Conservation (phyloP, 2,329 filamentous ascomycete genomes). For the Fusarium beomiforme region DNA sequence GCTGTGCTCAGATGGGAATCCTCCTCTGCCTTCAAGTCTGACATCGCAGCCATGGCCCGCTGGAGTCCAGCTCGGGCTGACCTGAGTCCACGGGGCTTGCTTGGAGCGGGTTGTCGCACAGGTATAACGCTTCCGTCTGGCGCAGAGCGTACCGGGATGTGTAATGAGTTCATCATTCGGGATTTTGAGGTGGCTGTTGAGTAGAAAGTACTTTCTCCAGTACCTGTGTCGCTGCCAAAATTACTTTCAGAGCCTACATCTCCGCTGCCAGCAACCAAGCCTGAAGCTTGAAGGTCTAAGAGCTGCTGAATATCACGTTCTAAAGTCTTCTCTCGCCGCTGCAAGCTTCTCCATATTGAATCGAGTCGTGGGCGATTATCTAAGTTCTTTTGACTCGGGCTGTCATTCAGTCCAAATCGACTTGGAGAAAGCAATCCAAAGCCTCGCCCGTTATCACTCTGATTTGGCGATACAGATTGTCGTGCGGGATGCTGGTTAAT, state of each 20-base stretch:
- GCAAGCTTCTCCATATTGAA: constrained; percentile 58
- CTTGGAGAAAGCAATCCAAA: constrained; percentile 31
- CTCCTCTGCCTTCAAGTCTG: constrained; percentile 74
- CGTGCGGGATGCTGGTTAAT: constrained; percentile 23
- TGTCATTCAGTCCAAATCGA: constrained; percentile 20
- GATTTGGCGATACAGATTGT: constrained; percentile 16
- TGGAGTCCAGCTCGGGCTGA: constrained; percentile 73
- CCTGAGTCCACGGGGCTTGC: constrained; percentile 65
- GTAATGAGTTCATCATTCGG: constrained; percentile 55
- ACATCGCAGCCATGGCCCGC: constrained; percentile 70
- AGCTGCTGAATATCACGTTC: constrained; percentile 59
- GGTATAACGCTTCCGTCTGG: constrained; percentile 65
- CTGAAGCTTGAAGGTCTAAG: constrained; percentile 60
- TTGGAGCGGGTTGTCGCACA: constrained; percentile 63
- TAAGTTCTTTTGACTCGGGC: constrained; percentile 48
- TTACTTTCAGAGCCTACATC: constrained; percentile 35
- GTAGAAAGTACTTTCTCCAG: constrained; percentile 54
- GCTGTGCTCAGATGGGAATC: constrained; percentile 67
- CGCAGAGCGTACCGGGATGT: constrained; percentile 51
- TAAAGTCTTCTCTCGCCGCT: constrained; percentile 57
- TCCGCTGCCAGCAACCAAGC: constrained; percentile 53
- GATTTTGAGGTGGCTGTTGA: constrained; percentile 53
- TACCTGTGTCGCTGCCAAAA: constrained; percentile 50
- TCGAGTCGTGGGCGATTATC: constrained; percentile 50
- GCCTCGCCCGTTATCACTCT: constrained; percentile 15